Conservation (phyloP, 257 asterid species). For the Datura wrightii region DNA sequence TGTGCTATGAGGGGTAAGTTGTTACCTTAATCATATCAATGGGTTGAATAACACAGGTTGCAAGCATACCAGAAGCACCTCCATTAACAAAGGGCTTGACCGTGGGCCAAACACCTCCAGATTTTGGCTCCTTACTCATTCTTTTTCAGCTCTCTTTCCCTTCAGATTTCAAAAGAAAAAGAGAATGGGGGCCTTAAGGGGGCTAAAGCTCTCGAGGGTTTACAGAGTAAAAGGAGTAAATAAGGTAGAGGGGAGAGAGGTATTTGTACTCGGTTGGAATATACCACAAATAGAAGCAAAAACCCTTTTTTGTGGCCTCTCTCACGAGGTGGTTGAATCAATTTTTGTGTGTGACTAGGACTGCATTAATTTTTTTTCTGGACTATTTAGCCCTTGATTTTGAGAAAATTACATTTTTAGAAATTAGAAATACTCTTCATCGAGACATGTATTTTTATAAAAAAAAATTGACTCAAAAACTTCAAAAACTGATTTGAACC, state of each 20-base stretch:
- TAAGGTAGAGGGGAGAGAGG: not conserved
- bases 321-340: not conserved
- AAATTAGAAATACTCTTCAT: not conserved
- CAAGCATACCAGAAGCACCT: conserved; percentile 95
- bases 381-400: not conserved
- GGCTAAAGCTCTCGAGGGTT: conserved; percentile 13
- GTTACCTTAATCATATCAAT: conserved; percentile 95
- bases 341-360: not conserved
- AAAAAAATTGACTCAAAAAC: too few species aligned
- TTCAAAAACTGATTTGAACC: too few species aligned
- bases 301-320: not conserved
- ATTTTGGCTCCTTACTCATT: conserved; percentile 58
- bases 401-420: not conserved
- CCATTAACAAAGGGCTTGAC: conserved; percentile 95
- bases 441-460: too few species aligned
- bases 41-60: conserved; percentile 95
- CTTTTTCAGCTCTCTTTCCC: conserved; percentile 53
- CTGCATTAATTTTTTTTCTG: not conserved
- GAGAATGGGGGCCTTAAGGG: not conserved
- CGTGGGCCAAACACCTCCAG: conserved; percentile 81
- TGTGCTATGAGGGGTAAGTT: not conserved
- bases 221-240: conserved; percentile 19
- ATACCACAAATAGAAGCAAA: conserved; percentile 33
- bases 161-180: conserved; percentile 30
- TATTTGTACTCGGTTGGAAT: conserved; percentile 4